phyloP scores from a whole-genome alignment of 2,329 filamentous ascomycete species.

The Cytospora piceicola region DNA sequence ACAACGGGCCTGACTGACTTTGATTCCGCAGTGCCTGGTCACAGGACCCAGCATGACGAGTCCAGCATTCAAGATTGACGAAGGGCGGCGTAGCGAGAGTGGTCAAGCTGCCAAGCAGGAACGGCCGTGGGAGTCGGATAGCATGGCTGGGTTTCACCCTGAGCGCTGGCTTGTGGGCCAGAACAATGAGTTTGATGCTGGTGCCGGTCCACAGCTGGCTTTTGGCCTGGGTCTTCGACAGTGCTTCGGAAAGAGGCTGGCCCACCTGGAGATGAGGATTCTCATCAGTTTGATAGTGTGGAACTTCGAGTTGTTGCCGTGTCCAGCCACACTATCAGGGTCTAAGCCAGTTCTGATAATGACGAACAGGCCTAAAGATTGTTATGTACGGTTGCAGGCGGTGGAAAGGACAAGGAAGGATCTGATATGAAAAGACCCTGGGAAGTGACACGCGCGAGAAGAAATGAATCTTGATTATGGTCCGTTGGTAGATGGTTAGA shows the following conservation, averaged over 20 bases:
- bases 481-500: no score
- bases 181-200: conserved; percentile 30
- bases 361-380: conserved; percentile 9
- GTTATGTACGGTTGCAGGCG: conserved; percentile 2
- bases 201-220: conserved; percentile 34
- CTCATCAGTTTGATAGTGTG: conserved; percentile 35
- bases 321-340: conserved; percentile 27
- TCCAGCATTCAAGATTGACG: conserved; percentile 1
- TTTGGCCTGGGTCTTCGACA: conserved; percentile 35
- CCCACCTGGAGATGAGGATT: conserved; percentile 38
- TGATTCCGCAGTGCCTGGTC: no score
- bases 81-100: neutral
- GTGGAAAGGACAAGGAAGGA: no score
- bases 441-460: no score
- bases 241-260: conserved; percentile 38
- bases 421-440: no score
- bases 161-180: neutral
- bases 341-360: neutral
- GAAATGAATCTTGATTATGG: no score
- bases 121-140: neutral
- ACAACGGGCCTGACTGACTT: no score
- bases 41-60: neutral
- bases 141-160: neutral
- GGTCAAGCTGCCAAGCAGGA: neutral
- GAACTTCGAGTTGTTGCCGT: conserved; percentile 37